These are phyloP conservation scores for Mycena galopus DNA, from an alignment of 768 basidiomycete species.

Conservation along the genomic window DNA sequence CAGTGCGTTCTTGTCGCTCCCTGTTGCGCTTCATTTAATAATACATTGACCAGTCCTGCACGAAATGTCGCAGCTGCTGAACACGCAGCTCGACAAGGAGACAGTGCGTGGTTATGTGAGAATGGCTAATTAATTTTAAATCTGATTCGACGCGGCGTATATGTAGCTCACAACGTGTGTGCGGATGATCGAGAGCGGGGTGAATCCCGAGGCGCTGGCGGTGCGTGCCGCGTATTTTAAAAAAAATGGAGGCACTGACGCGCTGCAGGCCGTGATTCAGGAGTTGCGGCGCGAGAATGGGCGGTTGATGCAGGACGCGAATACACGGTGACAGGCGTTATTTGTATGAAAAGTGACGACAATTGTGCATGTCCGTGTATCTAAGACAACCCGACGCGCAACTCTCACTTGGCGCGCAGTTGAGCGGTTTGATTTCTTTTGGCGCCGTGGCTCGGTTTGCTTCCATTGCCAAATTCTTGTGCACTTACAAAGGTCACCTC, in stretches of 20 bases:
- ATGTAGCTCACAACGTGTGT: constrained; percentile 88
- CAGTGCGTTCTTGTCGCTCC: constrained; percentile 66
- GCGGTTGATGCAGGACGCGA: neutral
- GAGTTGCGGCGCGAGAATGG: constrained; percentile 82
- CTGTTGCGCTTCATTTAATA: neutral
- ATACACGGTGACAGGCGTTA: neutral
- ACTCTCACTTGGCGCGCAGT: too few relatives aligned
- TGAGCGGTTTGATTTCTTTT: too few relatives aligned
- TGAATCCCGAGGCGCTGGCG: constrained; percentile 92
- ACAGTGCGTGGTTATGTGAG: constrained; percentile 49
- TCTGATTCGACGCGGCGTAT: too few relatives aligned
- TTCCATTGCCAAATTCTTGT: too few relatives aligned
- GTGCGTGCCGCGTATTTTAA: constrained; percentile 60
- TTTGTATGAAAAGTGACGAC: neutral
- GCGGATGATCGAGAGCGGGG: constrained; percentile 91
- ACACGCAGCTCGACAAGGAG: constrained; percentile 90
- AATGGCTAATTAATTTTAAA: neutral
- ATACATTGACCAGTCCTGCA: constrained; percentile 69
- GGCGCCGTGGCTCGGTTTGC: too few relatives aligned
- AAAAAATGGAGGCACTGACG: constrained; percentile 19
- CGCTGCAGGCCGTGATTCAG: constrained; percentile 81
- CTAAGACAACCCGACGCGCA: too few relatives aligned
- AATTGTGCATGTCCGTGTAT: too few relatives aligned
- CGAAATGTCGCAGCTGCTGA: constrained; percentile 90
- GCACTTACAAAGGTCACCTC: too few relatives aligned